Conservation (phyloP, 2,329 filamentous ascomycete species). For the Penicillium occitanis region DNA sequence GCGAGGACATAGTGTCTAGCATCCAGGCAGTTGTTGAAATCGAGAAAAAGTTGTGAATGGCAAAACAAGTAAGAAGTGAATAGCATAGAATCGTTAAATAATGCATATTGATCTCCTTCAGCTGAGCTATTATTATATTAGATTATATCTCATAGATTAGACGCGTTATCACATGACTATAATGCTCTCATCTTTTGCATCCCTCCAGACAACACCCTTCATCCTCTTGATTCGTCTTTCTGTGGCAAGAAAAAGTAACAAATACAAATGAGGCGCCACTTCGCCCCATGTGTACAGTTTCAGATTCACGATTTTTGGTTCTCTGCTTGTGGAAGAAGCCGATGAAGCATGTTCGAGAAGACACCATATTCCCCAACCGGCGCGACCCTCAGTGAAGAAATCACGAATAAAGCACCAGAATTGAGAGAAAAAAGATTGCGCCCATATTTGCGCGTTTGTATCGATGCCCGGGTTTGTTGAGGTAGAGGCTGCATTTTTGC, state of each 20-base stretch:
- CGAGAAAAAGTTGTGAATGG: neutral
- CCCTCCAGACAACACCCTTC: constrained; percentile 63
- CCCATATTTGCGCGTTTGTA: constrained; percentile 33
- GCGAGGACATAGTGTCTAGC: neutral
- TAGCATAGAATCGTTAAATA: neutral
- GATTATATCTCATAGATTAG: neutral
- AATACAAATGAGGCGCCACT: constrained; percentile 68
- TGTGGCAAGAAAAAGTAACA: constrained; percentile 72
- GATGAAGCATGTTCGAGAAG: constrained; percentile 28
- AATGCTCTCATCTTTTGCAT: constrained; percentile 58
- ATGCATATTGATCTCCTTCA: neutral
- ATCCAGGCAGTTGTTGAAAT: neutral
- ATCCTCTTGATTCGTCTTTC: constrained; percentile 60
- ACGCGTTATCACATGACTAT: constrained; percentile 47
- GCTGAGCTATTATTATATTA: neutral
- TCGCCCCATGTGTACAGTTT: constrained; percentile 78
- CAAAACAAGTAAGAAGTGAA: neutral
- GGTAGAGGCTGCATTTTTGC: neutral
- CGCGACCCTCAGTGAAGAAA: constrained; percentile 42
- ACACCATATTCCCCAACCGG: constrained; percentile 50
- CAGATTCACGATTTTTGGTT: constrained; percentile 21
- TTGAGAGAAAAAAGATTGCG: constrained; percentile 33
- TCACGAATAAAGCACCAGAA: constrained; percentile 45
- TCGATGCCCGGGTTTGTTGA: neutral
- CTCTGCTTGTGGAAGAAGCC: constrained; percentile 19